Conservation (phyloP, 1,139 yeast genomes). For the Yamadazyma songkhlaensis region DNA sequence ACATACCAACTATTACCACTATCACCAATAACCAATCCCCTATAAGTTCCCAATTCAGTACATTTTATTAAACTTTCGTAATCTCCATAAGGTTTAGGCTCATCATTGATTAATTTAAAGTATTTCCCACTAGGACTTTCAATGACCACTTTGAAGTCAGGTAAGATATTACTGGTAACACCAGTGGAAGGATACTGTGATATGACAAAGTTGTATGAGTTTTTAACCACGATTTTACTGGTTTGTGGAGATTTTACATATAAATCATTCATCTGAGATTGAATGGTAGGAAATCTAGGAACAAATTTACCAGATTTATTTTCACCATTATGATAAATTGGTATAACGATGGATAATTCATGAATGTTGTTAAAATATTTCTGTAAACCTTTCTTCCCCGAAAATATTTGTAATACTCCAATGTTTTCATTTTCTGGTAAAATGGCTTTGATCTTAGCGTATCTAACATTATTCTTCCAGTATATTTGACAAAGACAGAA, state of each 20-base stretch:
- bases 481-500: slow-evolving; percentile 71
- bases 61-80: slow-evolving; percentile 61
- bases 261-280: slow-evolving; percentile 67
- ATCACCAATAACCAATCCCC: slow-evolving; percentile 79
- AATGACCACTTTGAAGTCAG: slow-evolving; percentile 57
- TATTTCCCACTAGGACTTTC: slow-evolving; percentile 86
- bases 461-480: slow-evolving; percentile 64
- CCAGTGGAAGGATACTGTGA: slow-evolving; percentile 65
- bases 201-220: slow-evolving; percentile 62
- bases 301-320: slow-evolving; percentile 60
- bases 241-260: slow-evolving; percentile 86
- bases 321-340: slow-evolving; percentile 71
- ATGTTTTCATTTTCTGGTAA: slow-evolving; percentile 65
- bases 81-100: slow-evolving; percentile 47
- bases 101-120: slow-evolving; percentile 53
- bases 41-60: slow-evolving; percentile 75
- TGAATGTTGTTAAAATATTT: slow-evolving; percentile 59
- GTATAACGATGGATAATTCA: slow-evolving; percentile 73
- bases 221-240: slow-evolving; percentile 52
- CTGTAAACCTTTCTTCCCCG: slow-evolving; percentile 66
- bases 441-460: slow-evolving; percentile 76
- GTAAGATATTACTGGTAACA: slow-evolving; percentile 38
- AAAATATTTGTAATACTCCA: slow-evolving; percentile 75
- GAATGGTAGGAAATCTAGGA: slow-evolving; percentile 68
- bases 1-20: slow-evolving; percentile 84